Evolutionary conservation across 2,329 filamentous ascomycete genomes (phyloP).

Genomic region (Botrytis fragariae): DNA sequence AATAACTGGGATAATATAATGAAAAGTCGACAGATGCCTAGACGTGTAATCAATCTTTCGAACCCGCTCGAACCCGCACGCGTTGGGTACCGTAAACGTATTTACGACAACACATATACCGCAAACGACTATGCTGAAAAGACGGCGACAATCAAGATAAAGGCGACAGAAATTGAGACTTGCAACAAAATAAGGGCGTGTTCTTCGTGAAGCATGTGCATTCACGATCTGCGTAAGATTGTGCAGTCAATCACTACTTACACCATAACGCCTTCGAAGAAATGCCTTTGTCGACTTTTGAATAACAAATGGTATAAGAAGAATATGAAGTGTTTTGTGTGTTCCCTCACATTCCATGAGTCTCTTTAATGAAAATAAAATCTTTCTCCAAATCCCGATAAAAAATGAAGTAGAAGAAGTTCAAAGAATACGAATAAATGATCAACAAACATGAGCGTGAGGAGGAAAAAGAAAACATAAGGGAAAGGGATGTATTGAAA

Average conservation of each 20-base stretch:
- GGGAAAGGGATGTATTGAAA: not conserved
- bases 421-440: too few species aligned
- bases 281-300: not conserved
- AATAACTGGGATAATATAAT: rapidly evolving
- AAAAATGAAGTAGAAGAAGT: rapidly evolving
- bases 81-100: rapidly evolving
- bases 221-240: not conserved
- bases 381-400: not conserved
- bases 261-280: not conserved
- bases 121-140: not conserved
- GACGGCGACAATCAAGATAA: not conserved
- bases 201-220: not conserved
- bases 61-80: too few species aligned
- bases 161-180: not conserved
- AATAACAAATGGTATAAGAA: not conserved
- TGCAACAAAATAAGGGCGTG: not conserved
- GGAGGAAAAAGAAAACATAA: not conserved
- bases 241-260: not conserved
- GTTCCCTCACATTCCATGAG: not conserved
- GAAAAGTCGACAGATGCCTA: too few species aligned
- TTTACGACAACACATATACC: not conserved
- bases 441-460: not conserved
- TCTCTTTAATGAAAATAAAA: not conserved
- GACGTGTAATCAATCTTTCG: too few species aligned
- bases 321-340: not conserved